Base-by-base conservation (phyloP, 2,329 filamentous ascomycete species). In the Fusarium irregulare region DNA sequence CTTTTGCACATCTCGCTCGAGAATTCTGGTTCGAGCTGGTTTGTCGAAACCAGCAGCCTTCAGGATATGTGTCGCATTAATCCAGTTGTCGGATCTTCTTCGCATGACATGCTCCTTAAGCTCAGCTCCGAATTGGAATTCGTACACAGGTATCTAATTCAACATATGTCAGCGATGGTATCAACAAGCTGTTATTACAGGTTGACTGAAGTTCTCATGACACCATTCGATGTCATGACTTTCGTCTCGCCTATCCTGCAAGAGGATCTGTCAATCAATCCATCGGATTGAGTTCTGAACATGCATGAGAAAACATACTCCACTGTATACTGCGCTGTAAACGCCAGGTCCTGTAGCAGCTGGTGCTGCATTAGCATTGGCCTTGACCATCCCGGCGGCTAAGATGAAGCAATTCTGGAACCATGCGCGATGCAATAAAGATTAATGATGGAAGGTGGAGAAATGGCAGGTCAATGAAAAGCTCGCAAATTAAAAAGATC, bases 11-110 rank as follows among this genome's bases (percentile, higher is more conserved):
- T 99, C 96, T 71, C 96, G 89, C 82, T 99, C 96, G 7, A 99
- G 87, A 60, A 99, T 98, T 69, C 96, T 89, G 42, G 96, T 99
- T 78, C 96, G 88, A 14, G 95, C 93, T 4, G 96, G 96, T 81
- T 99, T 99, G 81, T 99, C 96, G 77, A 97, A 97, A 59, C 95
- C 95, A 68, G 96, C 96, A 42, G 97, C 93, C 78, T 99, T 99
- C 50, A 99, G 84, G 64, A 99, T 98, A 78, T 99, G 96, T 56
- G 96, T 99, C n/a, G 96, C 96, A 85, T 99, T 99, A 83, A 99
- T 96, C 94, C 95, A 99, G 81, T 98, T 90, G 80, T 99, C 96
- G 56, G 90, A 88, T 64, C 95, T 90, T 53, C 96, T 89, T 80
- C 96, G 92, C 96, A 99, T 99, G 71, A 98, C 92, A 92, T 98